Evolutionary conservation across 257 asterid species (phyloP), one percentile per base, ranked within the genome.

Genomic region (Knoxia roxburghii): DNA sequence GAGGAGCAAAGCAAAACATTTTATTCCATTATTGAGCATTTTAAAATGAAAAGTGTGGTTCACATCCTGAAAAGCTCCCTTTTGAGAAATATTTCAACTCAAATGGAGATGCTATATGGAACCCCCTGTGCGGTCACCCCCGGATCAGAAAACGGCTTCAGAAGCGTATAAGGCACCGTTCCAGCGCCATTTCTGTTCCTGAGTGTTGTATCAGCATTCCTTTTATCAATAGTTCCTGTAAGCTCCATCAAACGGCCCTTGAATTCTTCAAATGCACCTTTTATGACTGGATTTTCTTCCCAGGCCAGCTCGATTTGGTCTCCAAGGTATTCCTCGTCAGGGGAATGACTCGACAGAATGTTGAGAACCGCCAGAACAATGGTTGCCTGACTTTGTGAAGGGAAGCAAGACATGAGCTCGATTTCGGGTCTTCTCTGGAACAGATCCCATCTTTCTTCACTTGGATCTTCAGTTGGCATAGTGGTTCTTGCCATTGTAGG

Each of bases 251-350:
- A 48, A 29, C 69, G 61, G 11, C 87, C 96, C 0, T 23, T 41
- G 46, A 81, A 92, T n/a, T 69, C 59, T 27, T 84, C 90, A 26
- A 77, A 89, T 1, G 89, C 89, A 15, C 81, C 87, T 0, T 30
- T 84, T 27, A 87, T 74, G 0, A 72, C 23, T 1, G 75, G 78
- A 37, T 87, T 56, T 13, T 76, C 85, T 2, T 66, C 77, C 86
- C 86, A 89, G 18, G 58, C 72, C 0, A 87, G 80, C 65, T 81
- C 81, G 1, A 84, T 72, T 2, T 40, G 9, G 0, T 40, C 75
- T 3, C 96, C 96, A 0, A 89, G 15, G 41, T 89, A 89, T 79
- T 91, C 96, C 78, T 91, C 98, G 45, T 91, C 96, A 0, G 96
- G 92, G 1, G 96, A 85, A 73, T 91, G 96, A 62, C 50, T 83